phyloP scores from a whole-genome alignment of 129 eudicot species.

The Flaveria trinervia region DNA sequence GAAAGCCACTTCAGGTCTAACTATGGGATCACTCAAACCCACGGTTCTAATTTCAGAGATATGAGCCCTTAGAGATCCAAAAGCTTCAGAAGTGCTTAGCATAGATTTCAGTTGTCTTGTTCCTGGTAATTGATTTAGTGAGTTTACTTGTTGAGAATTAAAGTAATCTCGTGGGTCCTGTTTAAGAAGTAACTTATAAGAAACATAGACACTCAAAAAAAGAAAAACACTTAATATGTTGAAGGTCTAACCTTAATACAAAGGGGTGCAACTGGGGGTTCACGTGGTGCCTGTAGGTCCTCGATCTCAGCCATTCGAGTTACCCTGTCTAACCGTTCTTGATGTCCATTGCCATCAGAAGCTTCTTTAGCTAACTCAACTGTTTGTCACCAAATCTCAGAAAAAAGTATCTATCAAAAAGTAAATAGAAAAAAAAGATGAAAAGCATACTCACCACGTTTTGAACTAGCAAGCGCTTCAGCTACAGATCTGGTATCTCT shows the following conservation, averaged over 20 bases:
- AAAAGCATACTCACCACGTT: conserved; percentile 54
- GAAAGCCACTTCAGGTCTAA: conserved; percentile 68
- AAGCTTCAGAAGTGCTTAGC: conserved; percentile 63
- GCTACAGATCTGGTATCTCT: conserved; percentile 88
- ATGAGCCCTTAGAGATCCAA: conserved; percentile 51
- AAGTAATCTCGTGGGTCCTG: conserved; percentile 99
- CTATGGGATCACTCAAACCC: conserved; percentile 64
- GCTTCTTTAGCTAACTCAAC: conserved; percentile 82
- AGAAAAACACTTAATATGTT: not conserved
- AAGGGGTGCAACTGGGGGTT: conserved; percentile 88
- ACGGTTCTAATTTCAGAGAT: conserved; percentile 55
- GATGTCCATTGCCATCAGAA: conserved; percentile 45
- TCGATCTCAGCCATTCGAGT: conserved; percentile 84
- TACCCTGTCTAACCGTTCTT: conserved; percentile 60
- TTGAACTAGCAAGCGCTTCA: conserved; percentile 81
- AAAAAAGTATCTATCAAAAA: not conserved
- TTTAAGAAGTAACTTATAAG: conserved; percentile 24
- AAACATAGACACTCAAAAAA: conserved; percentile 4
- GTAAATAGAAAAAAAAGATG: not conserved
- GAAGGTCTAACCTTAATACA: conserved; percentile 67
- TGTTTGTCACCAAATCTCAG: conserved; percentile 37
- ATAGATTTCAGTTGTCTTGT: conserved; percentile 48
- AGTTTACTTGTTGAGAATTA: conserved; percentile 88
- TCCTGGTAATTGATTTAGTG: conserved; percentile 55
- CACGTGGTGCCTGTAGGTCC: conserved; percentile 97